phyloP scores from a whole-genome alignment of 129 eudicot species.

The Apium graveolens region DNA sequence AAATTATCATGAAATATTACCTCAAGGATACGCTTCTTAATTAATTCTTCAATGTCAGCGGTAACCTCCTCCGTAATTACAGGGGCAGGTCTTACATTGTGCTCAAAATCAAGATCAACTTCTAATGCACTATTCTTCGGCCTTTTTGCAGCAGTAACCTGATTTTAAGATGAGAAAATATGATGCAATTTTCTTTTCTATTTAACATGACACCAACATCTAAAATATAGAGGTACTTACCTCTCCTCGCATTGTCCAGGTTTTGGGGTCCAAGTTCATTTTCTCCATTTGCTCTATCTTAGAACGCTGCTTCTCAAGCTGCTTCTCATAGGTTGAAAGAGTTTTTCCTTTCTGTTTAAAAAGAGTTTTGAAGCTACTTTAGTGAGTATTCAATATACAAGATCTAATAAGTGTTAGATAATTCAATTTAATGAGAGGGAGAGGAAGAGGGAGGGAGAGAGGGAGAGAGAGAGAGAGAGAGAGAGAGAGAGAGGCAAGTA shows the following conservation, averaged over 20 bases:
- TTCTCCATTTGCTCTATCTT: slow-evolving; percentile 74
- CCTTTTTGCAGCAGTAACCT: slow-evolving; percentile 86
- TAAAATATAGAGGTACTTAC: slow-evolving; percentile 15
- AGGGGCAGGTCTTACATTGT: slow-evolving; percentile 86
- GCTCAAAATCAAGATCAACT: slow-evolving; percentile 89
- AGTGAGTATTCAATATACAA: slow-evolving; percentile 2
- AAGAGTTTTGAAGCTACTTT: background rate
- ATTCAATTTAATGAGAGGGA: background rate
- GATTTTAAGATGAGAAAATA: slow-evolving; percentile 14
- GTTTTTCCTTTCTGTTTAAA: slow-evolving; percentile 34
- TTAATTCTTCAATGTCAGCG: slow-evolving; percentile 77
- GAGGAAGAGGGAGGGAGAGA: background rate
- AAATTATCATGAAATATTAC: slow-evolving; percentile 20
- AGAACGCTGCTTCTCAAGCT: slow-evolving; percentile 53
- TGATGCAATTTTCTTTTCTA: slow-evolving; percentile 6
- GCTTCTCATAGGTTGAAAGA: slow-evolving; percentile 80
- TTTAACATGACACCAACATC: background rate
- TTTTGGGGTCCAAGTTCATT: slow-evolving; percentile 63
- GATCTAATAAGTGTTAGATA: background rate
- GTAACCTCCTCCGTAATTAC: slow-evolving; percentile 90
- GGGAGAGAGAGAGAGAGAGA: background rate
- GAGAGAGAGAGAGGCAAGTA: background rate
- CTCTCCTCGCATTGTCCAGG: slow-evolving; percentile 97
- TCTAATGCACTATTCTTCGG: slow-evolving; percentile 92
- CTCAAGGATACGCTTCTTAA: slow-evolving; percentile 79